Conservation (phyloP, 2,329 filamentous ascomycete species). For the Trichophyton simii region DNA sequence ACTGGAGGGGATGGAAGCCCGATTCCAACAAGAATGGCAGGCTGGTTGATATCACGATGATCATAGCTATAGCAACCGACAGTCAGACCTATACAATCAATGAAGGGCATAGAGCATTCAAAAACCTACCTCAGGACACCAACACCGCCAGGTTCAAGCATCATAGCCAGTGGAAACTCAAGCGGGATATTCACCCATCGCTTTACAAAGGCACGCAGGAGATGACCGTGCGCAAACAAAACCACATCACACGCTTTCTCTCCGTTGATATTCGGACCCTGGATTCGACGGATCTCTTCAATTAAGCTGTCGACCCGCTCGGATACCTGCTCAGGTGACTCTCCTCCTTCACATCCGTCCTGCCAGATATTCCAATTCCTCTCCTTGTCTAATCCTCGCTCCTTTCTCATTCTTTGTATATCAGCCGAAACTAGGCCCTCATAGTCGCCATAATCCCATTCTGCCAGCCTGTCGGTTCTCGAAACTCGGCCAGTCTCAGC, state of each 20-base stretch:
- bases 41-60: constrained; percentile 6
- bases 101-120: neutral
- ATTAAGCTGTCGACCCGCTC: constrained; percentile 34
- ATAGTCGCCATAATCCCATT: constrained; percentile 54
- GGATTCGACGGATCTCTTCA: constrained; percentile 28
- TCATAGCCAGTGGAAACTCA: constrained; percentile 31
- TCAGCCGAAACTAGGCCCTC: constrained; percentile 44
- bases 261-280: constrained; percentile 30
- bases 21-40: constrained; percentile 7
- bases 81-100: neutral
- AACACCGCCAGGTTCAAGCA: constrained; percentile 21
- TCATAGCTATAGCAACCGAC: neutral
- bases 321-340: constrained; percentile 32
- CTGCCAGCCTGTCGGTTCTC: constrained; percentile 41
- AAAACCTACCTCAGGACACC: constrained; percentile 6
- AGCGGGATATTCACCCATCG: constrained; percentile 35
- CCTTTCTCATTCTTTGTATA: constrained; percentile 37
- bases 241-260: constrained; percentile 29
- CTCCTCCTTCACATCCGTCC: constrained; percentile 46
- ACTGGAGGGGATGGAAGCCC: constrained; percentile 4
- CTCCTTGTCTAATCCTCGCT: constrained; percentile 35
- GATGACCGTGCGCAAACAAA: constrained; percentile 33
- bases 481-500: constrained; percentile 27
- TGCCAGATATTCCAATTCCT: constrained; percentile 39
- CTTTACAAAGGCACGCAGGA: constrained; percentile 37